Evolutionary conservation across 179 eudicot species (phyloP).

Genomic region (Patellifolia procumbens): DNA sequence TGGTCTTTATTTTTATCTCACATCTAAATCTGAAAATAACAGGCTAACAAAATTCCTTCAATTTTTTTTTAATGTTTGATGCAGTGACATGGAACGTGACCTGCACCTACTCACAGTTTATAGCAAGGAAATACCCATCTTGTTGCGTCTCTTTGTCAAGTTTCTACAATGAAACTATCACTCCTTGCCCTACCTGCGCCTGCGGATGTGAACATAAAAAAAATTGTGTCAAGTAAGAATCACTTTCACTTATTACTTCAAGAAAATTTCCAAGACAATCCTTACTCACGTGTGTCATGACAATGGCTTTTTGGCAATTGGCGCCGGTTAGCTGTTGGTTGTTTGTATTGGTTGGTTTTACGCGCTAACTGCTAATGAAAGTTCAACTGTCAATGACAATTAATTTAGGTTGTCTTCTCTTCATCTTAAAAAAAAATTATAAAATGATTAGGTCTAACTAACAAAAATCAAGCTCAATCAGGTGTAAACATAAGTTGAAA

Average conservation of each 20-base stretch:
- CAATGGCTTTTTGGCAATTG: too few species aligned
- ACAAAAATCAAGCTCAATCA: too few species aligned
- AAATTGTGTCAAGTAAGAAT: conserved; percentile 70
- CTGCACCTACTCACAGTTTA: conserved; percentile 83
- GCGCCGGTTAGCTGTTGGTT: too few species aligned
- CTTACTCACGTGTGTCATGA: too few species aligned
- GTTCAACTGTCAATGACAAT: too few species aligned
- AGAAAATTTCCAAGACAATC: too few species aligned
- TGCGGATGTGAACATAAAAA: conserved; percentile 79
- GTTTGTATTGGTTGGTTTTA: too few species aligned
- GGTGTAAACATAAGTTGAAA: too few species aligned
- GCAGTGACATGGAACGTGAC: conserved; percentile 96
- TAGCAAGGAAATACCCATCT: conserved; percentile 67
- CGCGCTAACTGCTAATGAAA: too few species aligned
- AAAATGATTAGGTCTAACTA: too few species aligned
- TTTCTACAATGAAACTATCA: conserved; percentile 80
- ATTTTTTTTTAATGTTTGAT: neutral
- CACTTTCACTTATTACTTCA: neutral
- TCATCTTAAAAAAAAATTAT: too few species aligned
- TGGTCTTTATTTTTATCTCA: neutral
- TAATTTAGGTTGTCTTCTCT: too few species aligned
- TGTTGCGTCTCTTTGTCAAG: conserved; percentile 85
- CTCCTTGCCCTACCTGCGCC: conserved; percentile 75
- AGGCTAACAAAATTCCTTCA: conserved; percentile 4
- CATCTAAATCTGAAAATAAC: conserved; percentile 13